Evolutionary conservation across 2,329 filamentous ascomycete species (phyloP).

Genomic region (Periglandula ipomoeae): DNA sequence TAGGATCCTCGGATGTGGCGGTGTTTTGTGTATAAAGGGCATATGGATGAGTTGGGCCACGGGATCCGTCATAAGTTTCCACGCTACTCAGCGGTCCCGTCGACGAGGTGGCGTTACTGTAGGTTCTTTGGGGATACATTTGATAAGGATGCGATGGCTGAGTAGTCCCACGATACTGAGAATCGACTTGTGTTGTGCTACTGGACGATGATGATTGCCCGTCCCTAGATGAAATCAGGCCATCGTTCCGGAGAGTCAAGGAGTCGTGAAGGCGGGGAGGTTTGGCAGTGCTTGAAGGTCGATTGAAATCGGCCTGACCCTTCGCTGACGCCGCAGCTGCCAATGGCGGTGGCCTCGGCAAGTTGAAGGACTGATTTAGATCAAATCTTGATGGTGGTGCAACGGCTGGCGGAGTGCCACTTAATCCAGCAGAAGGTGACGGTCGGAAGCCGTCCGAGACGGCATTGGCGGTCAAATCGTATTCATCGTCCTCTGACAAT

Average conservation of each 20-base stretch:
- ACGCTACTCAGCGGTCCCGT: slow-evolving; percentile 37
- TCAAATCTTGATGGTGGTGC: slow-evolving; percentile 13
- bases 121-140: slow-evolving; percentile 67
- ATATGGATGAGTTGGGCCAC: slow-evolving; percentile 75
- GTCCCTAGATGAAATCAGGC: slow-evolving; percentile 20
- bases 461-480: slow-evolving; percentile 38
- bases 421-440: not conserved
- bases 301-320: slow-evolving; percentile 17
- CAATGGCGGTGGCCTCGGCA: slow-evolving; percentile 13
- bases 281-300: slow-evolving; percentile 49
- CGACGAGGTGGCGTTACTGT: slow-evolving; percentile 64
- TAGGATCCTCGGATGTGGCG: slow-evolving; percentile 40
- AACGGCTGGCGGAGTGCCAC: slow-evolving; percentile 8
- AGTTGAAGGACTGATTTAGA: not conserved
- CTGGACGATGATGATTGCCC: slow-evolving; percentile 4
- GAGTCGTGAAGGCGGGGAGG: slow-evolving; percentile 39
- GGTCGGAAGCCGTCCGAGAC: slow-evolving; percentile 46
- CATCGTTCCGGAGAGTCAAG: slow-evolving; percentile 44
- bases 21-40: slow-evolving; percentile 78
- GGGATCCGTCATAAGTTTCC: slow-evolving; percentile 47
- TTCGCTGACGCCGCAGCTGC: slow-evolving; percentile 16
- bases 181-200: slow-evolving; percentile 35
- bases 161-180: slow-evolving; percentile 59
- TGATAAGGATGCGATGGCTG: slow-evolving; percentile 77
- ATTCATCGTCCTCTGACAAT: slow-evolving; percentile 33